Base-by-base conservation (phyloP, 2,329 filamentous ascomycete genomes). In the Akanthomyces muscarius region DNA sequence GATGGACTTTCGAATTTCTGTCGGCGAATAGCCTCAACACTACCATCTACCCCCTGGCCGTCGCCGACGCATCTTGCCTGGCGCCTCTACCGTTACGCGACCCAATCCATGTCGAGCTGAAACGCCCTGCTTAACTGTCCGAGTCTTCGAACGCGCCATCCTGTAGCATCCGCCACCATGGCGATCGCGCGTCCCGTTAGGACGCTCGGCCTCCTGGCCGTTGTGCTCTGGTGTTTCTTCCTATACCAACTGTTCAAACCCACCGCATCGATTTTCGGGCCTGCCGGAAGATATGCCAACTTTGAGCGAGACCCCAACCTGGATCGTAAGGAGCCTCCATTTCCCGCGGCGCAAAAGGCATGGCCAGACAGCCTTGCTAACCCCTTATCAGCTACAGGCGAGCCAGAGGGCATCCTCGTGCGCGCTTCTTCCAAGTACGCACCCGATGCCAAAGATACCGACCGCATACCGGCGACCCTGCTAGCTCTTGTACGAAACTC, bases 401-500 rank as follows among this genome's bases (percentile, higher is more conserved):
- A 98, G 75, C 94, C 94, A 25, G 85, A 89, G 66, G 93, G 91
- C 59, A 80, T 85, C 16, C 80, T 98, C 68, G 86, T 84, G 71
- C 86, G 91, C 75, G 86, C 89, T 41, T 88, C 87, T 61, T 81
- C 90, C 68, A 89, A 89, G 71, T 98, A 98, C 76, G 86, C 86
- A 59, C 86, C 90, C 59, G 85, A 92, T 71, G 88, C 89, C 71
- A 80, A 84, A 58, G 85, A 92, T 66, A 90, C 89, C 59, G 87
- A 89, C 68, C 91, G 95, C 72, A 95, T 97, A 75, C 95, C 96
- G 75, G 95, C 95, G 64, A 98, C 95, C 4, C 83, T 99, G 63
- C 83, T 99, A 68, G 90, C 92, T 25, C 85, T 99, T 44, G 95
- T 99, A 62, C 89, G 95, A 65, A 99, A 99, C 72, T 87, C 91